Conservation (phyloP, 75 land plant species). For the Picea sitchensis region DNA sequence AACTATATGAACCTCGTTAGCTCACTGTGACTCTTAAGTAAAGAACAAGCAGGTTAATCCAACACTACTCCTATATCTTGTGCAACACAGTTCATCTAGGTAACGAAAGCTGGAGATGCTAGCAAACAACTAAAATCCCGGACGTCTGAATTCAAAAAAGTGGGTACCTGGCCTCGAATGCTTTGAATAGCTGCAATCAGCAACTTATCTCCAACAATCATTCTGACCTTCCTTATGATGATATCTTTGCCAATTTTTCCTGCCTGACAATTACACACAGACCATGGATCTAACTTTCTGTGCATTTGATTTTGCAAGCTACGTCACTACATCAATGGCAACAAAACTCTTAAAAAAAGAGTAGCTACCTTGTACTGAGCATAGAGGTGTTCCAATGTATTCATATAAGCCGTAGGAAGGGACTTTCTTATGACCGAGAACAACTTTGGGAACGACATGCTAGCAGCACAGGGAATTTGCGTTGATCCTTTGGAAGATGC, state of each 20-base stretch:
- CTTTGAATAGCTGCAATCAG: constrained; percentile 5
- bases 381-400: constrained; percentile 7
- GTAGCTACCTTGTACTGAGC: constrained; percentile 5
- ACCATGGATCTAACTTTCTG: neutral
- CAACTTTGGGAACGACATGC: constrained; percentile 5
- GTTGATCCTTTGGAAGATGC: neutral
- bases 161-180: constrained; percentile 3
- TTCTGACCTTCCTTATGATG: constrained; percentile 9
- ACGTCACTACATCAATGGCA: neutral
- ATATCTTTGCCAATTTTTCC: constrained; percentile 6
- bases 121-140: no score
- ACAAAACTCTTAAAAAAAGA: neutral
- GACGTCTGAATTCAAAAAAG: no score
- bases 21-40: no score
- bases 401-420: neutral
- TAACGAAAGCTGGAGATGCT: no score
- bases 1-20: no score
- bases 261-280: constrained; percentile 5
- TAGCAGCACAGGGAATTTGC: neutral
- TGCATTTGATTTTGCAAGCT: neutral
- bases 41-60: no score
- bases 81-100: no score
- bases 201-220: constrained; percentile 10
- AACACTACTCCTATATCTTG: no score
- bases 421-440: neutral